A percentile compares a stretch with the other conserved stretches of the same genome.
phyloP scores from a whole-genome alignment of 352 stramenopile genomes.

The Globisporangium sylvaticum region DNA sequence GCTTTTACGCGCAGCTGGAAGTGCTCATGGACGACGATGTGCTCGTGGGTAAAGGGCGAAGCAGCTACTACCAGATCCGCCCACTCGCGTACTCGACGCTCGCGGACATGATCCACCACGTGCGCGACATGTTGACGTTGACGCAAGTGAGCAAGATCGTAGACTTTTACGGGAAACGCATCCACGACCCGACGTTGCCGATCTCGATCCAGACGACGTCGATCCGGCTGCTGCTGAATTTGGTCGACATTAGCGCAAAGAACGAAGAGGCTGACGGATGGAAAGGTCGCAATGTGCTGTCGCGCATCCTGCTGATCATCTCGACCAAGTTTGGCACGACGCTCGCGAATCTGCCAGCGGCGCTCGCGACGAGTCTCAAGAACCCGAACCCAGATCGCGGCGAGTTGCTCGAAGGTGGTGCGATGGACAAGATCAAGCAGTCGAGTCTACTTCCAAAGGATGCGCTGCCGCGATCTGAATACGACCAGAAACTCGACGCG shows the following conservation, averaged over 20 bases:
- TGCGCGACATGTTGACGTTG: constrained; percentile 93
- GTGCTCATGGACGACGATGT: constrained; percentile 95
- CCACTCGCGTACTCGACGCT: constrained; percentile 96
- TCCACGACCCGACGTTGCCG: constrained; percentile 90
- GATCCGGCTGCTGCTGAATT: constrained; percentile 94
- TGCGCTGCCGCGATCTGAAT: constrained; percentile 38
- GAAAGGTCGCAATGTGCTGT: constrained; percentile 88
- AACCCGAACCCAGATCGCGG: constrained; percentile 36
- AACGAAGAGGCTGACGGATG: constrained; percentile 90
- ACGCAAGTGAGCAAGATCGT: constrained; percentile 94
- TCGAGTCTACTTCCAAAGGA: constrained; percentile 70
- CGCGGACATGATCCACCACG: constrained; percentile 97
- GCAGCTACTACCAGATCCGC: constrained; percentile 88
- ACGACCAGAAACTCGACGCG: constrained; percentile 74
- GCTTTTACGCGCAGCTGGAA: constrained; percentile 95
- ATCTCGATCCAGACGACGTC: constrained; percentile 96
- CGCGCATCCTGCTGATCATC: constrained; percentile 90
- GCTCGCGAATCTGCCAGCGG: constrained; percentile 62
- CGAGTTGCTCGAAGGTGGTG: constrained; percentile 77
- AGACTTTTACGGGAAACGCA: constrained; percentile 91
- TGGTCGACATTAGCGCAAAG: constrained; percentile 96
- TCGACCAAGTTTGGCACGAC: constrained; percentile 94
- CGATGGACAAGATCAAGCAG: constrained; percentile 88
- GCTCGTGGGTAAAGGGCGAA: constrained; percentile 85
- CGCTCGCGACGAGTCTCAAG: constrained; percentile 53